Conservation (phyloP, 371 early-diverging fungal genomes). For the Mycotypha africana region DNA sequence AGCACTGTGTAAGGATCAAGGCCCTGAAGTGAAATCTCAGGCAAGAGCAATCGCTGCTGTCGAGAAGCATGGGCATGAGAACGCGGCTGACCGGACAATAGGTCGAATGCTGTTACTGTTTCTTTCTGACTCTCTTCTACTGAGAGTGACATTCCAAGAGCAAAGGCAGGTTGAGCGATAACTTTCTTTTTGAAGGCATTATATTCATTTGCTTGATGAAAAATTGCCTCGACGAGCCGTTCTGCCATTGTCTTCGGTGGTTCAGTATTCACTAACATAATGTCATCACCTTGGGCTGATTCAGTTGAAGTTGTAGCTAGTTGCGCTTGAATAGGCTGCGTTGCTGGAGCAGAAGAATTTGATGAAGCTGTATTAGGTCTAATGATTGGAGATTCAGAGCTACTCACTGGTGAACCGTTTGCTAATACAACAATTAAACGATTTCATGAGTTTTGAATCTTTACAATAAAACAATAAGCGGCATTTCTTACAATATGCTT, state of each 20-base stretch:
- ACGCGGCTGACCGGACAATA: conserved; percentile 35
- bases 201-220: conserved; percentile 29
- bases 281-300: too few species aligned
- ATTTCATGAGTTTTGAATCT: too few species aligned
- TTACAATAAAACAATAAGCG: too few species aligned
- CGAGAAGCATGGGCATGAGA: conserved; percentile 56
- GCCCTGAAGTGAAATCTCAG: conserved; percentile 71
- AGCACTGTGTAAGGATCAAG: conserved; percentile 61
- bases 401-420: conserved; percentile 1
- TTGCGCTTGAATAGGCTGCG: not conserved
- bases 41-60: conserved; percentile 68
- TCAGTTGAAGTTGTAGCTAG: too few species aligned
- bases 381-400: conserved; percentile 26
- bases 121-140: not conserved
- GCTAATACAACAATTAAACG: conserved; percentile 6
- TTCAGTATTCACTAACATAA: too few species aligned
- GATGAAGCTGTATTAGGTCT: not conserved
- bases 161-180: too few species aligned
- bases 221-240: conserved; percentile 34
- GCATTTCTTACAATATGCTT: too few species aligned
- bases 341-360: not conserved
- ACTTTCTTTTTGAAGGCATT: conserved; percentile 9
- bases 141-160: not conserved
- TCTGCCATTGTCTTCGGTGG: conserved; percentile 31
- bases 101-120: conserved; percentile 13